Conservation (phyloP, 345 rosid genomes). For the Physaria fendleri region DNA sequence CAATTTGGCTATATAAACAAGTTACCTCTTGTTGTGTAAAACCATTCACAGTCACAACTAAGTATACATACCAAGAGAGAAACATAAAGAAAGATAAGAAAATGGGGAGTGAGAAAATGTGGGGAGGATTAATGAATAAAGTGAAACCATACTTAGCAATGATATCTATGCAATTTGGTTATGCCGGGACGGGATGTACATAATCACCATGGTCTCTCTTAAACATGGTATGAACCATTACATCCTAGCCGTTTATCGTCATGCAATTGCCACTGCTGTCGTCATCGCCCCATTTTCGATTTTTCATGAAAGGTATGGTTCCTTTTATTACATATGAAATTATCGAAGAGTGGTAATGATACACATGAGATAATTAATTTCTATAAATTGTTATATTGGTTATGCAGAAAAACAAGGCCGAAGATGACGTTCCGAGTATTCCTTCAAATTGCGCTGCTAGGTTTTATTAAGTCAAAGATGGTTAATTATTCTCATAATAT, state of each 20-base stretch:
- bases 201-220: slow-evolving; percentile 67
- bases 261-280: slow-evolving; percentile 59
- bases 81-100: not conserved
- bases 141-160: slow-evolving; percentile 69
- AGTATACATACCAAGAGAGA: slow-evolving; percentile 3
- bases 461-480: slow-evolving; percentile 58
- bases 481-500: not conserved
- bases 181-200: slow-evolving; percentile 84
- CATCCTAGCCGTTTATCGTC: slow-evolving; percentile 71
- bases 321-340: no score
- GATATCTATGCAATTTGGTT: slow-evolving; percentile 78
- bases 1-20: slow-evolving; percentile 32
- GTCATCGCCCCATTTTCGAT: slow-evolving; percentile 81
- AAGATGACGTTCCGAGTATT: slow-evolving; percentile 71
- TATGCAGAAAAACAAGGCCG: slow-evolving; percentile 79
- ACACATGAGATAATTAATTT: no score
- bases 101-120: slow-evolving; percentile 25
- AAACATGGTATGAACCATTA: slow-evolving; percentile 80
- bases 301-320: slow-evolving; percentile 60
- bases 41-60: slow-evolving; percentile 19
- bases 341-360: no score
- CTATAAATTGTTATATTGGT: not conserved
- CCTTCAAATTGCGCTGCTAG: slow-evolving; percentile 63
- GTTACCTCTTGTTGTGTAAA: slow-evolving; percentile 3
- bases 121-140: slow-evolving; percentile 34